Evolutionary conservation across 2,329 filamentous ascomycete genomes (phyloP).

Genomic region (Fusarium hostae): DNA sequence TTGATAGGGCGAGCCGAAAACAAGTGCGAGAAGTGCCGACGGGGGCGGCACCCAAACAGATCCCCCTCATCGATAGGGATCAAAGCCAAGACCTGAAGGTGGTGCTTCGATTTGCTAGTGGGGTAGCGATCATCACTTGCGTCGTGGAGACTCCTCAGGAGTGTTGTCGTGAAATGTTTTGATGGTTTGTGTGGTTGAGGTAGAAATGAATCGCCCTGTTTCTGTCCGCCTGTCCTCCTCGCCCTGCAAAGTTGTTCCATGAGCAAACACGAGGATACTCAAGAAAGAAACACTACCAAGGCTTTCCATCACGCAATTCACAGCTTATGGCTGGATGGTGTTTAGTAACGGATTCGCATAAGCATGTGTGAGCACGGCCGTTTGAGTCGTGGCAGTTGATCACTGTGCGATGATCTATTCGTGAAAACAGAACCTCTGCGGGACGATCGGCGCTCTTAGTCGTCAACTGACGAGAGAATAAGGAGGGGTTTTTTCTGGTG

Average conservation of each 20-base stretch:
- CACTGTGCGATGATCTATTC: slow-evolving; percentile 34
- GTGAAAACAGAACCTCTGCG: slow-evolving; percentile 16
- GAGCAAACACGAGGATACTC: neutral
- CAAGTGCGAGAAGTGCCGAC: slow-evolving; percentile 40
- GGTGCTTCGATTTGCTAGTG: slow-evolving; percentile 30
- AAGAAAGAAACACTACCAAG: neutral
- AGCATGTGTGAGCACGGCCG: slow-evolving; percentile 34
- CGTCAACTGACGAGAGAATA: slow-evolving; percentile 23
- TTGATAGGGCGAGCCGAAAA: slow-evolving; percentile 32
- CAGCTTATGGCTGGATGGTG: slow-evolving; percentile 15
- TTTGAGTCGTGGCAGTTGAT: slow-evolving; percentile 38
- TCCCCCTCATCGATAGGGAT: slow-evolving; percentile 27
- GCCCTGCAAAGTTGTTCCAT: neutral
- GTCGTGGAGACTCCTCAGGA: slow-evolving; percentile 4
- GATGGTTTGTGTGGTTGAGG: neutral
- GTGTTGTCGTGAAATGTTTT: neutral
- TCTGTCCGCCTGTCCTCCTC: neutral
- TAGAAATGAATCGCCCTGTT: neutral
- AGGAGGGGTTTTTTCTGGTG: slow-evolving; percentile 16
- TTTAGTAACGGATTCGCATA: slow-evolving; percentile 22
- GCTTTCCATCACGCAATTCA: neutral
- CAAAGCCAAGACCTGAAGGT: slow-evolving; percentile 29
- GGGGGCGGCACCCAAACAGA: slow-evolving; percentile 36
- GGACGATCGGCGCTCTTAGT: slow-evolving; percentile 29
- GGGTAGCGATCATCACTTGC: slow-evolving; percentile 24